Conservation (phyloP, 768 basidiomycete genomes). For the Panaeolus papilionaceus region DNA sequence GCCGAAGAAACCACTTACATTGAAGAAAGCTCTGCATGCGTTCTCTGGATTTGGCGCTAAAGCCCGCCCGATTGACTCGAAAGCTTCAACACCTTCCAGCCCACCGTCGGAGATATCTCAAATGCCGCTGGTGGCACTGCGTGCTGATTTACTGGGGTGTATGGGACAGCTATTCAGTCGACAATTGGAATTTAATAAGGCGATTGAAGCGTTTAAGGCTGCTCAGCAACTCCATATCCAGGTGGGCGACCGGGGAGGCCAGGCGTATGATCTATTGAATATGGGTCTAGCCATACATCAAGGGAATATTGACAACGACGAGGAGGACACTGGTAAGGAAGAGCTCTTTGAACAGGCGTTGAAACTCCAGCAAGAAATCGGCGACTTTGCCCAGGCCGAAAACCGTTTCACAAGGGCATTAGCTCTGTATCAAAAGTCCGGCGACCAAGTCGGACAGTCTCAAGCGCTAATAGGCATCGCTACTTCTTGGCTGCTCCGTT, state of each 20-base stretch:
- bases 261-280: constrained; percentile 37
- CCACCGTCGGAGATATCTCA: background rate
- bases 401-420: constrained; percentile 28
- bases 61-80: background rate
- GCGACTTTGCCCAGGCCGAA: constrained; percentile 30
- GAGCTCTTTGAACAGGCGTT: constrained; percentile 24
- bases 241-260: constrained; percentile 29
- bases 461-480: constrained; percentile 33
- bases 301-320: background rate
- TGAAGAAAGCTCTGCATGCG: background rate
- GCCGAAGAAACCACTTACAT: background rate
- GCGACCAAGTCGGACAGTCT: constrained; percentile 29
- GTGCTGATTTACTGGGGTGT: constrained; percentile 35
- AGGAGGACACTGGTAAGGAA: constrained; percentile 16
- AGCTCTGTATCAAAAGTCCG: constrained; percentile 21
- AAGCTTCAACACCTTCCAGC: background rate
- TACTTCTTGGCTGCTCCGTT: constrained; percentile 31
- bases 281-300: constrained; percentile 30
- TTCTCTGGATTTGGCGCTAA: background rate
- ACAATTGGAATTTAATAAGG: constrained; percentile 28
- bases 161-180: constrained; percentile 34
- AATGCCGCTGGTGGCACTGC: constrained; percentile 22
- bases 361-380: constrained; percentile 27
- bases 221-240: constrained; percentile 32
- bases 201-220: constrained; percentile 28